Base-by-base conservation (phyloP, 169 alveolate genomes). In the Plasmodium reichenowi region DNA sequence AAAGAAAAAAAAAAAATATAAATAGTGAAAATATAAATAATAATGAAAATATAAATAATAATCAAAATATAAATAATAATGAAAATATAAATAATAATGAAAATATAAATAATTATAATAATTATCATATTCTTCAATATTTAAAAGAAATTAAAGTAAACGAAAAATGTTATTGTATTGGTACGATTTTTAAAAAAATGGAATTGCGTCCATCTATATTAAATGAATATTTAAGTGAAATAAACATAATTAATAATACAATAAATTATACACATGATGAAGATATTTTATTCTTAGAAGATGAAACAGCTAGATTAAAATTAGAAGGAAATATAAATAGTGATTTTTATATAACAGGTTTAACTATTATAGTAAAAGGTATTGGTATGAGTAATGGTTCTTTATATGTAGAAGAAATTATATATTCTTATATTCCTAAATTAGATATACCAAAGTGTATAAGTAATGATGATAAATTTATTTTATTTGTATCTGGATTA, bases 171-270 rank as follows among this genome's bases (percentile, higher is more conserved):
- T 92, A 83, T 29, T 54, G 93, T 32, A 92, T 92, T 47, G 95
- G 95, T 2, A 93, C 95, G 12, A 50, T 92, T 45, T 92, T 73
- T 88, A 93, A 93, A 68, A 89, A 92, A 59, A 93, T 93, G 95
- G 60, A 83, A 2, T 85, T 93, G 24, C 74, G 92, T 58, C 95
- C 95, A 26, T 91, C 95, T 4, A 93, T 85, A 15, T 88, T 93
- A 71, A 63, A 73, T 10, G 95, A 93, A 62, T 92, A 92, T 56
- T 2, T 87, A 29, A 83, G 91, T 48, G 89, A 63, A 76, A 64
- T 76, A 17, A 50, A 50, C 24, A 8, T 29, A 20, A 20, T 43
- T 50, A 71, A 76, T 38, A 20, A 17, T 47, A 38, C 70, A 3
- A 32, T 83, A 20, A 83, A 83, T 26, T 83, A 38, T 60, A 38